A percentile compares a stretch with the other conserved stretches of the same genome.
Conservation (phyloP, 768 basidiomycete genomes). For the Lentinus tigrinus region DNA sequence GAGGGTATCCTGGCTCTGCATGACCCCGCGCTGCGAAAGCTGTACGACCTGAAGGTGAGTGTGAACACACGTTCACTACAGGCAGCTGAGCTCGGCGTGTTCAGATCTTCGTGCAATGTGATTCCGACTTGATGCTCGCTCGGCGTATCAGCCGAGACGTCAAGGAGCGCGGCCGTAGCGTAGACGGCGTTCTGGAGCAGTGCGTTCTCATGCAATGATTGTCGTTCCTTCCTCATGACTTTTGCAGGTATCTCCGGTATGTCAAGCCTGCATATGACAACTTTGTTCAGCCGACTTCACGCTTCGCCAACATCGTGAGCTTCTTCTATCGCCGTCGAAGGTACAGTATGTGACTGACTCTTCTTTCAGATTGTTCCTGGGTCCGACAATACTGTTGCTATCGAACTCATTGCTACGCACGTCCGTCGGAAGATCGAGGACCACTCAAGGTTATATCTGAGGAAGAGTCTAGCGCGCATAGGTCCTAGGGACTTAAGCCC, state of each 20-base stretch:
- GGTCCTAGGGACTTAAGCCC: slow-evolving; percentile 23
- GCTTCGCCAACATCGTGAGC: slow-evolving; percentile 83
- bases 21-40: slow-evolving; percentile 69
- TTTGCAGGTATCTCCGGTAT: slow-evolving; percentile 77
- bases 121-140: slow-evolving; percentile 96
- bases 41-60: slow-evolving; percentile 89
- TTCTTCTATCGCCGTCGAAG: not conserved
- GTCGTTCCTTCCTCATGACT: not conserved
- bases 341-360: not conserved
- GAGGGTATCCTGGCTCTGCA: slow-evolving; percentile 93
- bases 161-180: slow-evolving; percentile 80
- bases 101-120: slow-evolving; percentile 87
- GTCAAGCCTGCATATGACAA: slow-evolving; percentile 96
- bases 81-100: not conserved
- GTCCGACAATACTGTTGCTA: slow-evolving; percentile 83
- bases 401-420: slow-evolving; percentile 91
- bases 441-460: slow-evolving; percentile 69
- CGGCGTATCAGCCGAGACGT: slow-evolving; percentile 87
- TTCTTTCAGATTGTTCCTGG: slow-evolving; percentile 90
- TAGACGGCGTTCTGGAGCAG: slow-evolving; percentile 90
- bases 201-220: slow-evolving; percentile 31
- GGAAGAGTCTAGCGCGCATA: slow-evolving; percentile 63
- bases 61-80: no score
- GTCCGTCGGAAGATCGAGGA: slow-evolving; percentile 81
- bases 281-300: slow-evolving; percentile 86